Conservation (phyloP, 1,139 yeast species). For the Hemisphaericaspora lyxosophila region DNA sequence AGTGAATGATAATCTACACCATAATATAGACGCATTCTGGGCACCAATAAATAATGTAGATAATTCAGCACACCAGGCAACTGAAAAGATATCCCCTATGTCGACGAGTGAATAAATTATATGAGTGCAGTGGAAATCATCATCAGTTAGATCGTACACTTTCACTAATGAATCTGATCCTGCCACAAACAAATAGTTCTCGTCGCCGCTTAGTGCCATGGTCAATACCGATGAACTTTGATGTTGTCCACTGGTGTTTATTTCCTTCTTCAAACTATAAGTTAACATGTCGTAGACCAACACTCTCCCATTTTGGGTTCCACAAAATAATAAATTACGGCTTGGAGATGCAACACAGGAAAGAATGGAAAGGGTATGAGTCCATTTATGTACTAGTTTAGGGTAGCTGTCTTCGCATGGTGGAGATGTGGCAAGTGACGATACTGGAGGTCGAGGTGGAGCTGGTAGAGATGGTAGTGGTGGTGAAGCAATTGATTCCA, state of each 20-base stretch:
- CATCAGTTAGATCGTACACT: conserved; percentile 63
- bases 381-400: conserved; percentile 68
- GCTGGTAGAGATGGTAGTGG: conserved; percentile 12
- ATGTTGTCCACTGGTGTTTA: conserved; percentile 39
- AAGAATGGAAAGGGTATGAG: conserved; percentile 69
- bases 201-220: conserved; percentile 57
- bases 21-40: conserved; percentile 85
- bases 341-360: conserved; percentile 69
- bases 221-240: conserved; percentile 77
- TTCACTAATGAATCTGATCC: conserved; percentile 89
- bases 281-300: conserved; percentile 68
- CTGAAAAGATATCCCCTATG: conserved; percentile 89
- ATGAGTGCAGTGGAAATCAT: conserved; percentile 41
- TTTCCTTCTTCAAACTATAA: conserved; percentile 50
- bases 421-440: conserved; percentile 10
- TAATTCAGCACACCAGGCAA: conserved; percentile 63
- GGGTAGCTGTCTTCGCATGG: conserved; percentile 14
- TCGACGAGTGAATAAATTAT: conserved; percentile 82
- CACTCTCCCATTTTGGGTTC: conserved; percentile 90
- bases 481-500: conserved; percentile 11
- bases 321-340: conserved; percentile 69
- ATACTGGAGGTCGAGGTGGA: conserved; percentile 5
- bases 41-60: conserved; percentile 80
- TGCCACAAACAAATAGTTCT: conserved; percentile 70
- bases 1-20: conserved; percentile 47